A percentile compares a stretch with the other conserved stretches of the same genome.
Evolutionary conservation across 208 protist genomes (phyloP).

Genomic region (Trypanosoma lewisi): DNA sequence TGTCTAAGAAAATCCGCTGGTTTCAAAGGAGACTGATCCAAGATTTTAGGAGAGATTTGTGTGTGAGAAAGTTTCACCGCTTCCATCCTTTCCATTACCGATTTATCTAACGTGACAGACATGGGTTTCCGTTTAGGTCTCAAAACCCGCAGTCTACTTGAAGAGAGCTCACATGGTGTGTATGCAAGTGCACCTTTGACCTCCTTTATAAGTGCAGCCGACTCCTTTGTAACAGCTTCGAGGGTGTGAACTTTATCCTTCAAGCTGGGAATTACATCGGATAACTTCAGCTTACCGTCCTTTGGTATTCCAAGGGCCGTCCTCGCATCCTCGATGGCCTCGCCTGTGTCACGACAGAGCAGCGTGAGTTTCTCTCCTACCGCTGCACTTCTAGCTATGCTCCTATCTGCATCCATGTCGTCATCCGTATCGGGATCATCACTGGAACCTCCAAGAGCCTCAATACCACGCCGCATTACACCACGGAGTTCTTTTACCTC

Average conservation of each 20-base stretch:
- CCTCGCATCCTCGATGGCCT: constrained; percentile 40
- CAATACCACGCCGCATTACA: constrained; percentile 38
- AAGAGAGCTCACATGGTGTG: constrained; percentile 20
- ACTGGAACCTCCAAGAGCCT: constrained; percentile 33
- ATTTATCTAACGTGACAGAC: constrained; percentile 24
- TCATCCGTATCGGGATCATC: constrained; percentile 29
- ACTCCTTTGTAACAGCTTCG: constrained; percentile 39
- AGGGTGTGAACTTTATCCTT: constrained; percentile 40
- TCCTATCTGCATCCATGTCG: constrained; percentile 25
- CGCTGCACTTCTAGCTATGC: constrained; percentile 6
- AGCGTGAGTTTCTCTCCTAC: constrained; percentile 22
- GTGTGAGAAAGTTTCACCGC: neutral
- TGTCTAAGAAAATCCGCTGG: constrained; percentile 12
- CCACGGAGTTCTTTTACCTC: constrained; percentile 41
- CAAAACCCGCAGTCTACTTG: constrained; percentile 26
- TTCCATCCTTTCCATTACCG: constrained; percentile 15
- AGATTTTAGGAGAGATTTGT: neutral
- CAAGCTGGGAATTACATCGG: constrained; percentile 33
- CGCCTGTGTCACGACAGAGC: constrained; percentile 34
- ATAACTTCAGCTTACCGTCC: constrained; percentile 23
- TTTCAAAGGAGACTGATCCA: neutral
- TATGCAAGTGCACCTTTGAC: constrained; percentile 40
- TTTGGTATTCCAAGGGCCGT: constrained; percentile 23
- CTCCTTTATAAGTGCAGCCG: constrained; percentile 34
- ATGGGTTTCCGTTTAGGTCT: constrained; percentile 61